Base-by-base conservation (phyloP, 1,284 basidiomycete species). In the Trametes versicolor region DNA sequence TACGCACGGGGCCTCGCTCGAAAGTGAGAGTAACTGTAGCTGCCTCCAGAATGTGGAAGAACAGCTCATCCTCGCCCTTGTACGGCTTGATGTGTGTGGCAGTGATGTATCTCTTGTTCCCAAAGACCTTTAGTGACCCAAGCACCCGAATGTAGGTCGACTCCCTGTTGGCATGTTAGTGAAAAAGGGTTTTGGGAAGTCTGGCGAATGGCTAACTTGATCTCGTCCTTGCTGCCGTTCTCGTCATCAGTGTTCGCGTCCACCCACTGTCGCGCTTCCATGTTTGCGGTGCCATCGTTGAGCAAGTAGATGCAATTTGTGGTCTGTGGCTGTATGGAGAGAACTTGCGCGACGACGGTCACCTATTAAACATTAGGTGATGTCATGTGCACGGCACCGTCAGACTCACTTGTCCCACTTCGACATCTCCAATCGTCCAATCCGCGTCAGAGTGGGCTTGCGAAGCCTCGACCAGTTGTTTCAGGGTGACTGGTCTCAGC, bases 221-320 rank as follows among this genome's bases (percentile, higher is more conserved):
- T 86, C 9, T 62, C 61, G 66, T 81, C 81, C 69, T 76, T 80
- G 60, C 80, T 78, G 19, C 80, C 81, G 2, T 83, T 82, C 36
- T 83, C 80, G 27, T 90, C 88, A 36, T 85, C 83, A 19, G 82
- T 83, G 49, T 88, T 70, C 13, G 70, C 84, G 73, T 97, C 95
- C 9, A 92, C 83, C 97, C 97, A 99, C 71, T 93, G 89, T 41
- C 96, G 87, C 27, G 92, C 94, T 73, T 98, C 95, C 36, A 98
- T 89, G 64, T 84, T 83, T 3, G 94, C 97, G 1, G 95, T 95
- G 4, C 96, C 96, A 75, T 99, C 97, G 68, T 97, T 94, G 10
- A 99, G 80, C 67, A 82, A 80, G 76, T 95, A 97, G 25, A 89
- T 87, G 58, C 88, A 86, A 71, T 97, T 97, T 3, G 96, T 99